These are phyloP conservation scores for Cordyceps pruinosa DNA, from an alignment of 2,329 filamentous ascomycete species.

Conservation along the genomic window DNA sequence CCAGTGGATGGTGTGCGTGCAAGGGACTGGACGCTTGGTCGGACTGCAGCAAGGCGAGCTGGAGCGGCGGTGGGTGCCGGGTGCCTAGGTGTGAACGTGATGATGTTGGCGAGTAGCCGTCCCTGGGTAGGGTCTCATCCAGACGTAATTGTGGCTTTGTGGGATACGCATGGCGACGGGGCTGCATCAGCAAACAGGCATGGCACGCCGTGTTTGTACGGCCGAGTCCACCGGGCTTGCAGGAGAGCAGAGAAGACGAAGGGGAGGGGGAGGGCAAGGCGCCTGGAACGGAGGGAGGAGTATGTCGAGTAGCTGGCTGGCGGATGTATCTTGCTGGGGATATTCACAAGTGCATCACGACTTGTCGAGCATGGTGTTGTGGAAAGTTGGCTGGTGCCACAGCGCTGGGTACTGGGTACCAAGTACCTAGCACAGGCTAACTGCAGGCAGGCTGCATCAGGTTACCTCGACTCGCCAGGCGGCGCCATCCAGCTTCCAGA, in stretches of 20 bases:
- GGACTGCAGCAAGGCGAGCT: not conserved
- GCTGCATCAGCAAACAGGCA: slow-evolving; percentile 5
- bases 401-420: not conserved
- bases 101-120: not conserved
- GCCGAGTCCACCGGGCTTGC: not conserved
- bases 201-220: not conserved
- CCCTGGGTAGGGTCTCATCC: not conserved
- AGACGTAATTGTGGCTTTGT: slow-evolving; percentile 7
- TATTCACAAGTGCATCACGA: not conserved
- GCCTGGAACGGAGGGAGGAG: not conserved
- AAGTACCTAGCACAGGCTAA: too few species aligned
- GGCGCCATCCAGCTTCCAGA: not conserved
- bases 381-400: not conserved
- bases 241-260: not conserved
- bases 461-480: not conserved
- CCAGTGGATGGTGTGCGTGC: not conserved
- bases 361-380: not conserved
- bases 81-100: not conserved
- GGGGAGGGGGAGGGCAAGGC: not conserved
- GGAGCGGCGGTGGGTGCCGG: not conserved
- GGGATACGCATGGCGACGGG: not conserved
- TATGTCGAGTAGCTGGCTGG: not conserved
- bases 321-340: not conserved
- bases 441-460: not conserved
- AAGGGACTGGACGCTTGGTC: not conserved